Base-by-base conservation (phyloP, 345 rosid species). In the Ceriops tagal region DNA sequence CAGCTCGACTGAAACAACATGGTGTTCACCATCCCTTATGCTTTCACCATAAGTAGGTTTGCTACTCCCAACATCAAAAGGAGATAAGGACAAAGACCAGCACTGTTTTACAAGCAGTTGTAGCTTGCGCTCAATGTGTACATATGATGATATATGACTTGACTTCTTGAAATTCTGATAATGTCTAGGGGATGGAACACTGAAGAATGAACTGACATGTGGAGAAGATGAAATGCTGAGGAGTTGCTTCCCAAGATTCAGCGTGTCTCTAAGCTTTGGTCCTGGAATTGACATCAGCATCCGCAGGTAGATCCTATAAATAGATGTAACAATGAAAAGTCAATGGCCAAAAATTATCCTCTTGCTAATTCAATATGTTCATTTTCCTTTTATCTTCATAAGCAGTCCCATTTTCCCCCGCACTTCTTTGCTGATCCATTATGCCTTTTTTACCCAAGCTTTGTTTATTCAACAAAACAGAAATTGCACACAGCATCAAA, bases 251-350 rank as follows among this genome's bases (percentile, higher is more conserved):
- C 90, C 93, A 5, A 86, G 87, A 66, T 84, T 86, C 71, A 95
- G 82, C 60, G 87, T 78, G 82, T 78, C 81, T 78, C 83, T 87
- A 6, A 95, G 78, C 84, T 80, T 95, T 77, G 61, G 62, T 71
- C 99, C 99, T 6, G 99, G 99, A 60, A 91, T 73, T 63, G 92
- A 91, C 27, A 86, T 85, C 76, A 95, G 82, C 87, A 95, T 86
- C 80, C 97, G 85, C 82, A 95, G 67, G 83, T 91, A 91, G 75
- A 89, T 89, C 89, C 97, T 95, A 83, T 49, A 83, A 66, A 73
- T 62, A 46, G 60, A 20, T 37, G 67, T 58, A 47, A 53, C 66
- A 61, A 78, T 64, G 67, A 81, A 56, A 66, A 46, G 43, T 52
- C 39, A 65, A 26, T 31, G 43, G 19, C 19, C 49, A 43, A 43